Evolutionary conservation across 441 rosid genomes (phyloP).

Genomic region (Dalechampia spathulata): DNA sequence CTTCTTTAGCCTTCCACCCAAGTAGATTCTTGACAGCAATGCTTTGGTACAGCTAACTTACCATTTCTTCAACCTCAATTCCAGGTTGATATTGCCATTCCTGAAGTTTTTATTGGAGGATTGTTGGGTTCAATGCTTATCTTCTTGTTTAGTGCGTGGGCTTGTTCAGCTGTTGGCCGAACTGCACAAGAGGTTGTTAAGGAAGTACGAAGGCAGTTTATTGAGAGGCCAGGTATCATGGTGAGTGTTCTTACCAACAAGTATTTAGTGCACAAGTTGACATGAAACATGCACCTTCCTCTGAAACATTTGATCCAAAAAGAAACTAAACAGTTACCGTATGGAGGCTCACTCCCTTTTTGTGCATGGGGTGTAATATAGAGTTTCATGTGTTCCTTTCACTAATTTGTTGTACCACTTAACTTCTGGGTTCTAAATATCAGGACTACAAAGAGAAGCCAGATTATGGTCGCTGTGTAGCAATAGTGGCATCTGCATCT

Average conservation of each 20-base stretch:
- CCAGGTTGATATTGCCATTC: constrained; percentile 98
- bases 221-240: constrained; percentile 99
- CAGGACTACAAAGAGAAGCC: constrained; percentile 98
- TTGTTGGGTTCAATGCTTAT: constrained; percentile 96
- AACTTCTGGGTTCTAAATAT: not conserved
- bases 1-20: constrained; percentile 2
- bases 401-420: constrained; percentile 5
- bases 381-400: not conserved
- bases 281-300: not conserved
- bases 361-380: too few species aligned
- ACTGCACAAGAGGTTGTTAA: constrained; percentile 99
- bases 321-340: too few species aligned
- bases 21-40: not conserved
- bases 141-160: constrained; percentile 94
- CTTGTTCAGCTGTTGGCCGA: constrained; percentile 96
- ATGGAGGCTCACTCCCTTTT: too few species aligned
- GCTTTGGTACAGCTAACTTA: not conserved
- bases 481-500: constrained; percentile 96
- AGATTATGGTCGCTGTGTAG: constrained; percentile 96
- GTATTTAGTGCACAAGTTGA: not conserved
- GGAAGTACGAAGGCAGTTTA: constrained; percentile 97
- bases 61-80: constrained; percentile 10
- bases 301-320: too few species aligned
- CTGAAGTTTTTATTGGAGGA: constrained; percentile 95
- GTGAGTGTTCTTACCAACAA: constrained; percentile 31